These are phyloP conservation scores for Malassezia equina DNA, from an alignment of 1,284 basidiomycete genomes.

Conservation along the genomic window DNA sequence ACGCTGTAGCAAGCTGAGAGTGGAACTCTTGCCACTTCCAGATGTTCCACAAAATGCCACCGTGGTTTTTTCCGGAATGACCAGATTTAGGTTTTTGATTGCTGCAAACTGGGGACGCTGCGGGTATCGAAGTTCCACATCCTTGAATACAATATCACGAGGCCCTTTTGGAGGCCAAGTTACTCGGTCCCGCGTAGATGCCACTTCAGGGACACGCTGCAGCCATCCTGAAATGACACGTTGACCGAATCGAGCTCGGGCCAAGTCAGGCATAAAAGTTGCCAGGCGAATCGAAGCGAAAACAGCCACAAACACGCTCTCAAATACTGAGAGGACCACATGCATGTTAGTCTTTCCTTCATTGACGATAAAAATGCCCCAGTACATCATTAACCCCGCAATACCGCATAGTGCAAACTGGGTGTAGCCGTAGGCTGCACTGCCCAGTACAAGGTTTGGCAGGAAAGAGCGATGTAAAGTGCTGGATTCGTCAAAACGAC, in stretches of 20 bases:
- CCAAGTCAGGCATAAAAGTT: constrained; percentile 35
- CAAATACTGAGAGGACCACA: constrained; percentile 43
- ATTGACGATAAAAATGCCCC: constrained; percentile 42
- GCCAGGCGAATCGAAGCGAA: constrained; percentile 41
- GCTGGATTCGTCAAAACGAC: constrained; percentile 31
- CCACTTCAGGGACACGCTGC: constrained; percentile 17
- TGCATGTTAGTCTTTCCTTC: constrained; percentile 27
- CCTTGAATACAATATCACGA: constrained; percentile 31
- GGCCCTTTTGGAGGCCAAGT: constrained; percentile 7
- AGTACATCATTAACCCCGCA: constrained; percentile 48
- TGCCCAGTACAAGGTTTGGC: constrained; percentile 38
- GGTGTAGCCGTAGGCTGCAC: constrained; percentile 44
- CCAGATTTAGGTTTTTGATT: constrained; percentile 30
- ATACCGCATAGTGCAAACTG: constrained; percentile 48
- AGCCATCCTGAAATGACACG: constrained; percentile 21
- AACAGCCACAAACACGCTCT: constrained; percentile 49
- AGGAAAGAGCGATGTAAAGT: constrained; percentile 23
- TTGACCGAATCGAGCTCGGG: constrained; percentile 31
- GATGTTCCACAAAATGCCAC: constrained; percentile 44
- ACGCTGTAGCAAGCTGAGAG: constrained; percentile 49
- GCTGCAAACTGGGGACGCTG: constrained; percentile 36
- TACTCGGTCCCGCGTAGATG: neutral
- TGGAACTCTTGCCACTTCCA: constrained; percentile 41
- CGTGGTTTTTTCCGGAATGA: constrained; percentile 31
- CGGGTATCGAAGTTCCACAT: constrained; percentile 44